Base-by-base conservation (phyloP, 2,329 filamentous ascomycete species). In the Bipolaris sorokiniana region DNA sequence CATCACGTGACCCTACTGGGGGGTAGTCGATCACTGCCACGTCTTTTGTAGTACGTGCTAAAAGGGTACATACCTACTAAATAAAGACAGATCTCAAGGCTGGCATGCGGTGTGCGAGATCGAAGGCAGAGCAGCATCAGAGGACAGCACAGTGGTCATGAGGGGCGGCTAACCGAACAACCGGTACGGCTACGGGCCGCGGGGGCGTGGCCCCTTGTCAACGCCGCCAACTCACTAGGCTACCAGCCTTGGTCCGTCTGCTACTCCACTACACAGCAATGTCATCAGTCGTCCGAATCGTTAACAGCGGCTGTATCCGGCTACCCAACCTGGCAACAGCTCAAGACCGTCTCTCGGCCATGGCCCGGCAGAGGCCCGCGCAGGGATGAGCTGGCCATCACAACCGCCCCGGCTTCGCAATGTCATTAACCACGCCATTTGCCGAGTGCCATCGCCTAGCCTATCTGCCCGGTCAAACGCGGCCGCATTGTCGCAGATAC, bases 391-490 rank as follows among this genome's bases (percentile, higher is more conserved):
- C 50, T 48, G 31, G 49, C 37, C 36, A 48, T 40, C 41, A 37
- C 34, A 34, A 33, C 34, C 37, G 23, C 51, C 34, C 46, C 34
- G 23, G 55, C 54, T 20, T 48, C 46, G 50, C 40, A 31, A 16
- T 42, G 44, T 33, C 44, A 41, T 54, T 41, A 47, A 33, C 26
- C 37, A 31, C 22, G 46, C 26, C 34, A 50, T 46, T 36, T 58
- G 44, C 55, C 51, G 51, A 54, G 46, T 40, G 46, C 38, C 26
- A 31, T 57, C 55, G 45, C 53, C 33, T 47, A 51, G 38, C 45
- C 22, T 31, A 40, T 51, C 44, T 53, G 49, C 42, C 48, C 50
- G 56, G 56, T 56, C 56, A 54, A 57, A 57, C 38, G 48, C 56
- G 59, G 52, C 56, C 13, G 42, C 50, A 47, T 45, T 31, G 37